Evolutionary conservation across 75 land plant species (phyloP).

Genomic region (Adiantum capillusveneris): DNA sequence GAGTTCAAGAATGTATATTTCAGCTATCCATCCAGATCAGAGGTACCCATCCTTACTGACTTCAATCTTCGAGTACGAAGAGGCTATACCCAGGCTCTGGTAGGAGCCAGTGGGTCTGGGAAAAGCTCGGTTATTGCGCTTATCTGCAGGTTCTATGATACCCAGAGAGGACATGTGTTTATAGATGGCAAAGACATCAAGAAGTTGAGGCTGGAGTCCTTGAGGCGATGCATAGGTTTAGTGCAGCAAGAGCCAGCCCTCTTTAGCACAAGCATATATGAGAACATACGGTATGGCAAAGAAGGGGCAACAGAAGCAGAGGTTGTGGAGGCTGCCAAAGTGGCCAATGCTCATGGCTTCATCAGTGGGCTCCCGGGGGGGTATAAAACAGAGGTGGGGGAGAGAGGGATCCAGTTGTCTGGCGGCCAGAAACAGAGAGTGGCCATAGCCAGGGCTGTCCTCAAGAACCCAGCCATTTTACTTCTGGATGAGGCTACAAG

Average conservation of each 20-base stretch:
- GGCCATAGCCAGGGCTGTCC: too few relatives aligned
- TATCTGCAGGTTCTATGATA: constrained; percentile 10
- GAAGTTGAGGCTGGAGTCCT: neutral
- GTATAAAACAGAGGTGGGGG: constrained; percentile 79
- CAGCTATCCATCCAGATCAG: constrained; percentile 8
- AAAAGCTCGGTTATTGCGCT: constrained; percentile 4
- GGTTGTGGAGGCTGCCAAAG: constrained; percentile 26
- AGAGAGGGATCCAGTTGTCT: constrained; percentile 67
- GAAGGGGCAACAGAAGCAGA: constrained; percentile 59
- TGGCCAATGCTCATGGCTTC: too few relatives aligned
- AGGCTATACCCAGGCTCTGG: constrained; percentile 4
- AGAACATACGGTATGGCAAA: constrained; percentile 12
- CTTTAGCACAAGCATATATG: constrained; percentile 6
- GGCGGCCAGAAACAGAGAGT: too few relatives aligned
- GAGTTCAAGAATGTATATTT: constrained; percentile 8
- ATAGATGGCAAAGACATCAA: constrained; percentile 8
- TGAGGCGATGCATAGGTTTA: constrained; percentile 1
- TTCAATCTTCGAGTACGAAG: neutral
- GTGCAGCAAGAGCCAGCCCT: constrained; percentile 13
- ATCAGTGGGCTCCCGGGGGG: too few relatives aligned
- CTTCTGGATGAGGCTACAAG: constrained; percentile 89
- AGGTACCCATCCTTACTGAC: neutral
- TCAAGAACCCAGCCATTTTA: constrained; percentile 76
- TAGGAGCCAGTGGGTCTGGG: constrained; percentile 8
- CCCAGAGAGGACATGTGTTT: neutral